A percentile compares a stretch with the other conserved stretches of the same genome.
These are phyloP conservation scores for Odontarrhena argentea DNA, from an alignment of 345 rosid species.

Conservation along the genomic window DNA sequence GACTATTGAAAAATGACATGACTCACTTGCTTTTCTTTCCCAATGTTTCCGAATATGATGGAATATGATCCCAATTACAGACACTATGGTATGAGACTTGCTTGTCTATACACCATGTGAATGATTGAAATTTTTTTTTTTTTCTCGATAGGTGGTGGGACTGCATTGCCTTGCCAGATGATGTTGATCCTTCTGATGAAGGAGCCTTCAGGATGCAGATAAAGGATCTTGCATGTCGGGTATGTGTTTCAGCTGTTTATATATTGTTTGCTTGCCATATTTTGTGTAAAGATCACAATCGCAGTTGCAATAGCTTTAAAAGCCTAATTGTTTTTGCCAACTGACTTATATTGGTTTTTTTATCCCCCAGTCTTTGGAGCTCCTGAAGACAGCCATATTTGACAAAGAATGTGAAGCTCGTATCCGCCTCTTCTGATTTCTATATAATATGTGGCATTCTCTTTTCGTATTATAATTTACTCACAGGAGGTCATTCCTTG, in stretches of 20 bases:
- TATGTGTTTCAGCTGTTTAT: conserved; percentile 39
- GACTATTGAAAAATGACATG: background rate
- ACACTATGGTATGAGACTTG: no score
- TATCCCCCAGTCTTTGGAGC: conserved; percentile 70
- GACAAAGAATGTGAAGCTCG: conserved; percentile 81
- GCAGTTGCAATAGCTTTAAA: background rate
- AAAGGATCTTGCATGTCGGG: conserved; percentile 71
- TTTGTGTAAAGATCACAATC: conserved; percentile 12
- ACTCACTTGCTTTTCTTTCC: conserved; percentile 9
- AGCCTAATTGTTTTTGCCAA: conserved; percentile 12
- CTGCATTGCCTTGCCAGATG: conserved; percentile 76
- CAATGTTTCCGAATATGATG: conserved; percentile 11
- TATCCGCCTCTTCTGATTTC: conserved; percentile 56
- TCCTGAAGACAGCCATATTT: conserved; percentile 73
- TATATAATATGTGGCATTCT: conserved; percentile 8
- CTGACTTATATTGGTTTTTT: background rate
- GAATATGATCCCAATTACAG: conserved; percentile 23
- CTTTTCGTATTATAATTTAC: conserved; percentile 6
- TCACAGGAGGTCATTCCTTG: conserved; percentile 48
- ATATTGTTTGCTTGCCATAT: background rate
- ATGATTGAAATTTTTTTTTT: background rate
- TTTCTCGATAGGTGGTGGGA: conserved; percentile 88
- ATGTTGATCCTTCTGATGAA: conserved; percentile 73
- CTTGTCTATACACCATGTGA: background rate
- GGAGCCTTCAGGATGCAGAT: conserved; percentile 72